Percentiles rank a stretch among this genome's conserved stretches.
These are phyloP conservation scores for Cenchrus fungigraminus DNA, from an alignment of 176 grass and related monocot genomes.

Conservation along the genomic window DNA sequence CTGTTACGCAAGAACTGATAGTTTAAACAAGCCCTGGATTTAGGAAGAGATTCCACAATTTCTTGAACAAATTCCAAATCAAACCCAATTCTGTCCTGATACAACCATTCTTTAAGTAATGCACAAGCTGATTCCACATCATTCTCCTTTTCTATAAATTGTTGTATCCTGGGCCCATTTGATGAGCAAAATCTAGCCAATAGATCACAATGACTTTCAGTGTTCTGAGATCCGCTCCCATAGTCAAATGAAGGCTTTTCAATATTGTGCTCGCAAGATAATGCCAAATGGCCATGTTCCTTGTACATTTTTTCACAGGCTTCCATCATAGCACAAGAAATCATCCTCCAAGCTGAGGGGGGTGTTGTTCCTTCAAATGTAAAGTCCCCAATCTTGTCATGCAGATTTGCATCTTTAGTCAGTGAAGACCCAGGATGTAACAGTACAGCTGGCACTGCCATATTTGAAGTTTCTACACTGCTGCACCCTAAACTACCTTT, in stretches of 20 bases:
- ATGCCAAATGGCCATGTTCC: slow-evolving; percentile 72
- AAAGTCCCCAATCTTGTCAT: slow-evolving; percentile 87
- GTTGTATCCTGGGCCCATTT: slow-evolving; percentile 51
- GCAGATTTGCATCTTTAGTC: slow-evolving; percentile 42
- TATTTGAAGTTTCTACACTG: slow-evolving; percentile 34
- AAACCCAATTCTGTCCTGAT: slow-evolving; percentile 81
- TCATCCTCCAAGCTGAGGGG: slow-evolving; percentile 80
- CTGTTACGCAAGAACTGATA: slow-evolving; percentile 82
- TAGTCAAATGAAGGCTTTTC: slow-evolving; percentile 44
- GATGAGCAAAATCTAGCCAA: slow-evolving; percentile 80
- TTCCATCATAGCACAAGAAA: slow-evolving; percentile 73
- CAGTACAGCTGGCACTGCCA: background rate
- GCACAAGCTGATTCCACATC: slow-evolving; percentile 69
- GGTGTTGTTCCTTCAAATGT: slow-evolving; percentile 79
- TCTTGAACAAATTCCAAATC: slow-evolving; percentile 92
- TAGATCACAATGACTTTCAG: slow-evolving; percentile 42
- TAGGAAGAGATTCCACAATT: slow-evolving; percentile 92
- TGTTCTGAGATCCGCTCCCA: slow-evolving; percentile 46
- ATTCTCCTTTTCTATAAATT: slow-evolving; percentile 56
- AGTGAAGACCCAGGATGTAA: slow-evolving; percentile 39
- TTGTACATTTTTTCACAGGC: slow-evolving; percentile 78
- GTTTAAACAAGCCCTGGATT: slow-evolving; percentile 59
- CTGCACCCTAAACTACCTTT: slow-evolving; percentile 42
- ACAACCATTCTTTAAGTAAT: slow-evolving; percentile 82
- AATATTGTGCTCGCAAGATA: slow-evolving; percentile 62